phyloP scores from a whole-genome alignment of 306 rosid species.

The Leucaena leucocephala region DNA sequence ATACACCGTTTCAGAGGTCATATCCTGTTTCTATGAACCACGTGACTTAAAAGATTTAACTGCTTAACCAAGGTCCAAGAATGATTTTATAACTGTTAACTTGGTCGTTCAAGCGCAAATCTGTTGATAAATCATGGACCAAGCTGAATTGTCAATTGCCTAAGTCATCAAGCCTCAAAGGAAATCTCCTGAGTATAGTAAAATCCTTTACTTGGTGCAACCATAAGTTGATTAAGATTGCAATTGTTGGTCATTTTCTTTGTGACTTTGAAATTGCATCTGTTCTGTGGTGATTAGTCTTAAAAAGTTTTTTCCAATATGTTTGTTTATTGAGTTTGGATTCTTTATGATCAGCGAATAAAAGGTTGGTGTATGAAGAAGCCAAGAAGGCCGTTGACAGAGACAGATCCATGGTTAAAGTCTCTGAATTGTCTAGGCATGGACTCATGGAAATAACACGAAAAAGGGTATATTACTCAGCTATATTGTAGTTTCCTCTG shows the following conservation, averaged over 20 bases:
- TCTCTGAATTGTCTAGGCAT: constrained; percentile 88
- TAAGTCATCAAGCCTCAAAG: constrained; percentile 22
- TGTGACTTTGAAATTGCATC: neutral
- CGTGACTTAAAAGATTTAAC: neutral
- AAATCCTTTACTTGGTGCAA: constrained; percentile 4
- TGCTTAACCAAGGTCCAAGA: neutral
- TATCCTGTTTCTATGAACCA: neutral
- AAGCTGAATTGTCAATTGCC: neutral
- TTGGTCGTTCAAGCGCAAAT: neutral
- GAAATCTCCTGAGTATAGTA: constrained; percentile 18
- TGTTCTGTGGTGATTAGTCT: constrained; percentile 24
- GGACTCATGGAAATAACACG: constrained; percentile 99
- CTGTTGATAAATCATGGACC: neutral
- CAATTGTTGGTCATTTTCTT: no score
- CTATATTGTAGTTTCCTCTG: constrained; percentile 28
- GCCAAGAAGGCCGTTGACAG: constrained; percentile 90
- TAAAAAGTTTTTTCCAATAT: constrained; percentile 20
- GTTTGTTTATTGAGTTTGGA: constrained; percentile 32
- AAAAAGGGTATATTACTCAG: constrained; percentile 73
- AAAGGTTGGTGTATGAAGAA: constrained; percentile 94
- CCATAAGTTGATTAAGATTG: neutral
- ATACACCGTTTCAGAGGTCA: neutral
- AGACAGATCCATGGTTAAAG: constrained; percentile 89
- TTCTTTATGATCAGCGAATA: constrained; percentile 68
- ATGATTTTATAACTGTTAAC: neutral